These are phyloP conservation scores for Mortierella sp. DNA, from an alignment of 371 early-diverging fungal genomes.

Conservation along the genomic window DNA sequence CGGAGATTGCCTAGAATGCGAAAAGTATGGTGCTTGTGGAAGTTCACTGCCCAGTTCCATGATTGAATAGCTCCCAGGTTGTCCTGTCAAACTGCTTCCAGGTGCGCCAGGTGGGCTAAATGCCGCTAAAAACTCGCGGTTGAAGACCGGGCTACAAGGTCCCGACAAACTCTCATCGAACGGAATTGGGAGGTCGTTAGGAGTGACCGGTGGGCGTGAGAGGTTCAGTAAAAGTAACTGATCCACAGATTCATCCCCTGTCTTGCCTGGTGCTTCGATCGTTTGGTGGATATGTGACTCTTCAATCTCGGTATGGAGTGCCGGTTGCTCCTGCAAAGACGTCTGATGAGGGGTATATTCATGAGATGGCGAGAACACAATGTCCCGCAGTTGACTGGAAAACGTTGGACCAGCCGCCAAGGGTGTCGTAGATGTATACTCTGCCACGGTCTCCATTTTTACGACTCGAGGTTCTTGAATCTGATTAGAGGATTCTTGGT, in stretches of 20 bases:
- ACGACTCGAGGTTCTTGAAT: too few relatives aligned
- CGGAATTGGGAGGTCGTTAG: constrained; percentile 6
- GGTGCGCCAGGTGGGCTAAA: background rate
- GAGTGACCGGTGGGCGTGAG: background rate
- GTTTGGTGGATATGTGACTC: too few relatives aligned
- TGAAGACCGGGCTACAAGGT: constrained; percentile 18
- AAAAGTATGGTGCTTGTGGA: constrained; percentile 22
- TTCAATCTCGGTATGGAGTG: too few relatives aligned
- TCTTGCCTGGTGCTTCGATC: too few relatives aligned
- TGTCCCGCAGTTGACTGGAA: too few relatives aligned
- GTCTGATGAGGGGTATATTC: too few relatives aligned
- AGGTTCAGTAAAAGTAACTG: background rate
- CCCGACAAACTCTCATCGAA: constrained; percentile 11
- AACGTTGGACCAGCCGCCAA: too few relatives aligned
- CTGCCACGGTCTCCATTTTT: too few relatives aligned
- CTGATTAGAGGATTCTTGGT: too few relatives aligned
- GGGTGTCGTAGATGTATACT: too few relatives aligned
- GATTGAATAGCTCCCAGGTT: constrained; percentile 34
- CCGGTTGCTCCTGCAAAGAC: too few relatives aligned
- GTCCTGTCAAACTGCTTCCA: background rate
- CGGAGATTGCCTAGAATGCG: constrained; percentile 26
- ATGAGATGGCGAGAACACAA: too few relatives aligned
- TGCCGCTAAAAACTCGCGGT: background rate
- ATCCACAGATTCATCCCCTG: background rate
- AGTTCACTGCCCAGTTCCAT: constrained; percentile 32